Base-by-base conservation (phyloP, 129 eudicot genomes). In the Pulicaria dysenterica region DNA sequence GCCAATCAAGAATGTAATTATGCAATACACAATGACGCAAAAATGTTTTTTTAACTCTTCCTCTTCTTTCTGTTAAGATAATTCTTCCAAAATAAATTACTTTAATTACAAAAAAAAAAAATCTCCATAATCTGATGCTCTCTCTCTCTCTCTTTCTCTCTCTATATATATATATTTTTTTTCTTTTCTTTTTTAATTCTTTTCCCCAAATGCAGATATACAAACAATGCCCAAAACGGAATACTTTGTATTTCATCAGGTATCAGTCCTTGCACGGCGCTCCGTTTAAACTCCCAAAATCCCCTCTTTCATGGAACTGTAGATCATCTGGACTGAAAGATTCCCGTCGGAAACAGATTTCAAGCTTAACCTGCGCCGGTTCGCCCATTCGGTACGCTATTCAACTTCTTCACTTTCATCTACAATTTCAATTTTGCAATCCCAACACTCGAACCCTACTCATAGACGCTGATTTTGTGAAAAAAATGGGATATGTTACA, bases 381-480 rank as follows among this genome's bases (percentile, higher is more conserved):
- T 69, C 51, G 3, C 7, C 58, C 46, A 44, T 67, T 43, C 17
- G 73, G 80, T 75, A 75, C 60, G 59, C 57, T 19, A 45, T 43
- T 48, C 7, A 60, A 37, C 47, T 38, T 39, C 43, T n/a, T 44
- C 46, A 45, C 16, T 55, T 3, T 1, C 40, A 31, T 75, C 14
- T 66, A 3, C 19, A 64, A 42, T 31, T 15, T 38, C 0, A 10
- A 60, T 73, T 61, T 48, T 8, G 41, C 59, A 11, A 47, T 61
- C 58, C 38, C 67, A 65, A 43, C 73, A 75, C 73, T 45, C 38
- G 67, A 75, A 66, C 67, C 73, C 73, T 75, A 75, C 67, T 75
- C 53, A 36, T 45, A 44, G 40, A 42, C 40, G 34, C 59, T 58
- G 49, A 36, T 46, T 73, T 73, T 5, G 24, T 40, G 53, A 42